Base-by-base conservation (phyloP, 148 eudicot species). In the Camellia sinensis region DNA sequence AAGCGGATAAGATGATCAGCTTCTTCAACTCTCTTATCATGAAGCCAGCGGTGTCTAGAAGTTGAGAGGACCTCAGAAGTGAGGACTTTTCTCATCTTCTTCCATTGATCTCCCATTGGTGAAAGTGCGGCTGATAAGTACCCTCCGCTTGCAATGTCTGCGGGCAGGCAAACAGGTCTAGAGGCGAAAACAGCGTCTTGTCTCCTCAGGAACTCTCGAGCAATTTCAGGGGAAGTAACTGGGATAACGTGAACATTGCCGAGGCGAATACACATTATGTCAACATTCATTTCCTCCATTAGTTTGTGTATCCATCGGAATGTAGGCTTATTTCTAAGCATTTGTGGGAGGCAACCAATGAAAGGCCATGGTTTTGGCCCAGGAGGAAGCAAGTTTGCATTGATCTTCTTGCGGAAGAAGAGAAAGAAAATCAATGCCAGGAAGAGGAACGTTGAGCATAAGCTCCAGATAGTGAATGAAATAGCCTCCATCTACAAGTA, bases 261-360 rank as follows among this genome's bases (percentile, higher is more conserved):
- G 0, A 87, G 74, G 7, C 74, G 83, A 44, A 87, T 29, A 41
- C 89, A 87, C 8, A 78, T 71, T 48, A 86, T 83, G 22, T 83
- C 83, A 9, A 68, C 21, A 52, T 84, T 81, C 78, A 74, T 60
- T 15, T 86, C 81, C 14, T 81, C 79, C 86, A 86, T 84, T 19
- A 64, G 53, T 59, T 76, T 65, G 72, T 83, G 84, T 29, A 84
- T 87, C 87, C 85, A 87, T 3, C 72, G 64, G 54, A 78, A 80
- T 1, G 50, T 37, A 19, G 87, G 85, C 79, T 71, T 79, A 37
- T 79, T 79, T 48, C 1, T 18, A 5, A 72, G 52, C 9, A 80
- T 1, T n/a, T 73, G 63, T 1, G 76, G 66, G 19, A 77, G 46
- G 64, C 63, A 57, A 11, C 80, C 83, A 0, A 80, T 0, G 2